Percentiles rank a stretch among this genome's conserved stretches.
Evolutionary conservation across 2,329 filamentous ascomycete species (phyloP).

Genomic region (Cladobotryum mycophilum): DNA sequence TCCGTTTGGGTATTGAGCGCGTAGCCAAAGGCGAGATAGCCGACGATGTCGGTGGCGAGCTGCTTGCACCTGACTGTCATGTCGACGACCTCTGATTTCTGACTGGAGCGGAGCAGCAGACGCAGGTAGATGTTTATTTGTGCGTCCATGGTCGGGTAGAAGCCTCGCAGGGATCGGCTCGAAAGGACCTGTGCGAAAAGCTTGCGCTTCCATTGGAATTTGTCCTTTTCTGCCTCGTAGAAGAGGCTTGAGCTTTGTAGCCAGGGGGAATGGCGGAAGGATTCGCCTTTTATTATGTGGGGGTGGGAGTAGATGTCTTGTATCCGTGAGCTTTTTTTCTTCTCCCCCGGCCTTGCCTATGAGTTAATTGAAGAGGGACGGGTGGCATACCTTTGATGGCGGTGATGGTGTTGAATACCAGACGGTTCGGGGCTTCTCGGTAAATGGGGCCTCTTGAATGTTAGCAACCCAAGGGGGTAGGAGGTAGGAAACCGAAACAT

Average conservation of each 20-base stretch:
- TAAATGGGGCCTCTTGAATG: background rate
- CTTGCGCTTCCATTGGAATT: background rate
- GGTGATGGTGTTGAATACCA: background rate
- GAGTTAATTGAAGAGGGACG: background rate
- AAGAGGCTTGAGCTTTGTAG: background rate
- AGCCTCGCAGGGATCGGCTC: slow-evolving; percentile 1
- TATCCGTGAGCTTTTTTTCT: background rate
- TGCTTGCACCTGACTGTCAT: background rate
- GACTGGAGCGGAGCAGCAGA: background rate
- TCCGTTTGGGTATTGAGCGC: background rate
- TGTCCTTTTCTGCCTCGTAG: background rate
- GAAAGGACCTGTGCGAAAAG: background rate
- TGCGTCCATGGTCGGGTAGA: background rate
- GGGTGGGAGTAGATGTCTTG: background rate
- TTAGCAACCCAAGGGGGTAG: background rate
- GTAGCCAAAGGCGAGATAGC: slow-evolving; percentile 2
- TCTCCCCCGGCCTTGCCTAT: too few species aligned
- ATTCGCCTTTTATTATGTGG: background rate
- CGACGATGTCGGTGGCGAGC: slow-evolving; percentile 1
- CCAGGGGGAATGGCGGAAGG: background rate
- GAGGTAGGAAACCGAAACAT: background rate
- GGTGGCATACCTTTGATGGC: background rate
- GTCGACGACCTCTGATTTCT: background rate
- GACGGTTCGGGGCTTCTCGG: background rate
- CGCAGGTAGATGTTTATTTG: background rate